phyloP scores from a whole-genome alignment of 2,329 filamentous ascomycete genomes.

The Grosmannia penicillata region DNA sequence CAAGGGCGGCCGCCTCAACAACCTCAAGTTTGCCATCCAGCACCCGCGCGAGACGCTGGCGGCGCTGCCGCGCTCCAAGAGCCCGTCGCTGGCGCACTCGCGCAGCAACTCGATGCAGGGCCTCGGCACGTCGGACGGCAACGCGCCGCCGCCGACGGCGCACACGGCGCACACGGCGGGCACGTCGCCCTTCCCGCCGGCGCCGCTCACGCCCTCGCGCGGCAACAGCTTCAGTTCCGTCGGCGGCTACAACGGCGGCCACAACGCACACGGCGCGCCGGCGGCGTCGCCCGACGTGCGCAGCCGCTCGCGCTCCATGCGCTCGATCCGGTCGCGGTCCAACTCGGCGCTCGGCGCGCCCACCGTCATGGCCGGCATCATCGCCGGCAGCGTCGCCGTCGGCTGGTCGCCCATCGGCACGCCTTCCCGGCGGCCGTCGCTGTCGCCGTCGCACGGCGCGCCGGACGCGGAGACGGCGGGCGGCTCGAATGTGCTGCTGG shows the following conservation, averaged over 20 bases:
- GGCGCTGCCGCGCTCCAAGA: conserved; percentile 45
- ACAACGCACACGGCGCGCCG: neutral
- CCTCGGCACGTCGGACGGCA: neutral
- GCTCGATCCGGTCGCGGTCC: conserved; percentile 46
- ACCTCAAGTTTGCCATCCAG: conserved; percentile 62
- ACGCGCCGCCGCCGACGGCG: neutral
- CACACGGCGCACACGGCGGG: neutral
- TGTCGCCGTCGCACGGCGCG: neutral
- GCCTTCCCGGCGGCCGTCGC: conserved; percentile 16
- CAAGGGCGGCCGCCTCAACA: conserved; percentile 70
- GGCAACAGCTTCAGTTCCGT: conserved; percentile 32
- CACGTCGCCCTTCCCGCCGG: too few relatives aligned
- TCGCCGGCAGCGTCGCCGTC: conserved; percentile 61
- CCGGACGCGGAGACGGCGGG: neutral
- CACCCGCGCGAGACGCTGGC: conserved; percentile 60
- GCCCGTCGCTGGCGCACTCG: conserved; percentile 46
- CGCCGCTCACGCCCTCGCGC: conserved; percentile 48
- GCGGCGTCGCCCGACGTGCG: conserved; percentile 43
- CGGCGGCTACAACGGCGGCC: neutral
- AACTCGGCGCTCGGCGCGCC: conserved; percentile 62
- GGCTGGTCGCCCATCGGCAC: conserved; percentile 60
- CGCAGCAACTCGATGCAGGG: conserved; percentile 34
- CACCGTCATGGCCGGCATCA: conserved; percentile 70
- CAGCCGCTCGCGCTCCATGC: conserved; percentile 39
- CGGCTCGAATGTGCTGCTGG: neutral